Conservation (phyloP, 768 basidiomycete genomes). For the Gymnopilus dilepis region DNA sequence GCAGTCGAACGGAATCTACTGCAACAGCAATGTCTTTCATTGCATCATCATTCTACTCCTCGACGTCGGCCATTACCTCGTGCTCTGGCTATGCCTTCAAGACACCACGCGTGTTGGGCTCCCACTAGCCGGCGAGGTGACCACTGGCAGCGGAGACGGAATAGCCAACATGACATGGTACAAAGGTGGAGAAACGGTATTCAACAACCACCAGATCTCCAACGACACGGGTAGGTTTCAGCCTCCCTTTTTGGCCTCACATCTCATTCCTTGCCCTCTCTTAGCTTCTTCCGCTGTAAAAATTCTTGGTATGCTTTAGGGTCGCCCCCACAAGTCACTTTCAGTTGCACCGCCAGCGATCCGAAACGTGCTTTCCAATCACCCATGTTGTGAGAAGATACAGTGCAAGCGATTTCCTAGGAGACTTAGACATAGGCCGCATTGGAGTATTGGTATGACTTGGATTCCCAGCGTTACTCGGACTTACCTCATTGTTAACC, state of each 20-base stretch:
- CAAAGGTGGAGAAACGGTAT: constrained; percentile 88
- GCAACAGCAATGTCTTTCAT: too few relatives aligned
- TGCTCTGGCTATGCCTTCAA: constrained; percentile 86
- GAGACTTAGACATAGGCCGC: constrained; percentile 92
- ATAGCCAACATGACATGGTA: constrained; percentile 83
- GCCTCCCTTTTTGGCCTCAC: neutral
- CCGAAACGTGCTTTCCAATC: constrained; percentile 92
- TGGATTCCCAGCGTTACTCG: too few relatives aligned
- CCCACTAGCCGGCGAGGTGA: constrained; percentile 51
- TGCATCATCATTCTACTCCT: too few relatives aligned
- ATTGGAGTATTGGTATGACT: constrained; percentile 85
- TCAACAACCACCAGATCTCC: constrained; percentile 97
- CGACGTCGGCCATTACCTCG: too few relatives aligned
- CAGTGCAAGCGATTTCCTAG: constrained; percentile 91
- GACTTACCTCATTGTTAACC: too few relatives aligned
- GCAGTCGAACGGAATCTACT: too few relatives aligned
- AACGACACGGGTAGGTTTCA: constrained; percentile 87
- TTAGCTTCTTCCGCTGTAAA: constrained; percentile 93
- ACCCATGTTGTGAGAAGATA: constrained; percentile 91
- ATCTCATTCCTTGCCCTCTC: neutral
- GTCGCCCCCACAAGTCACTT: constrained; percentile 95
- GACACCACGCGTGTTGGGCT: constrained; percentile 83
- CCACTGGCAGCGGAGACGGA: constrained; percentile 25
- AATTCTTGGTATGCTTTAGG: constrained; percentile 90
- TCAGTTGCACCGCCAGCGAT: constrained; percentile 75